Evolutionary conservation across 805 yeast species (phyloP), one percentile per base, ranked within the genome.

Genomic region (Lipomyces lipofer): DNA sequence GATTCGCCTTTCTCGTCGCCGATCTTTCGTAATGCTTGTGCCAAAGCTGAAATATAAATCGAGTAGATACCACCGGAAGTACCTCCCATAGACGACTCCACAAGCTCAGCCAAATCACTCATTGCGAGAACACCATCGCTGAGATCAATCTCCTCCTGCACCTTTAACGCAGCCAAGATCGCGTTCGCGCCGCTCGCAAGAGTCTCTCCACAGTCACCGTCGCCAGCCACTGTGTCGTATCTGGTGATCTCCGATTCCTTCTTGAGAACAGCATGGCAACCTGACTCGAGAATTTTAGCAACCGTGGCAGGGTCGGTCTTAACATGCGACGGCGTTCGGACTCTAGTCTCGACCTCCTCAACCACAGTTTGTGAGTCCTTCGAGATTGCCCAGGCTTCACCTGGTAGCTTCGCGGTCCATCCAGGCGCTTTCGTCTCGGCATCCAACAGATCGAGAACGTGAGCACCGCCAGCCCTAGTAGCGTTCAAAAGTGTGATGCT

Each of bases 191-290:
- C 97, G 21, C 80, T 77, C 5, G 82, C 87, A 54, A 91, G 72
- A 1, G 97, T 90, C 64, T 88, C 94, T 38, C 97, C 97, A 72
- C 97, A 90, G 67, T 90, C 97, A 64, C 97, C 97, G 69, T 90
- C 97, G 53, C 97, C 97, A 1, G 91, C 96, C 61, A 82, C 76
- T 1, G 94, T 85, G 65, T 90, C 97, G 61, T 86, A 83, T 49
- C 80, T 78, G 1, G 97, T 91, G 66, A 90, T 85, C 63, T 83
- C 79, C 2, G 95, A 94, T 69, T 90, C 97, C 17, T 78, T 78
- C 30, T 77, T 73, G 40, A 84, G 71, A 6, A 84, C 70, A 8
- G 69, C 66, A 47, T 79, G 73, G 50, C 86, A 83, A 33, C 79
- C 82, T 1, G 77, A 61, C 36, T 69, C 68, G 63, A 84, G 69